phyloP scores from a whole-genome alignment of 805 yeast species.

The Ogataea methanolica region DNA sequence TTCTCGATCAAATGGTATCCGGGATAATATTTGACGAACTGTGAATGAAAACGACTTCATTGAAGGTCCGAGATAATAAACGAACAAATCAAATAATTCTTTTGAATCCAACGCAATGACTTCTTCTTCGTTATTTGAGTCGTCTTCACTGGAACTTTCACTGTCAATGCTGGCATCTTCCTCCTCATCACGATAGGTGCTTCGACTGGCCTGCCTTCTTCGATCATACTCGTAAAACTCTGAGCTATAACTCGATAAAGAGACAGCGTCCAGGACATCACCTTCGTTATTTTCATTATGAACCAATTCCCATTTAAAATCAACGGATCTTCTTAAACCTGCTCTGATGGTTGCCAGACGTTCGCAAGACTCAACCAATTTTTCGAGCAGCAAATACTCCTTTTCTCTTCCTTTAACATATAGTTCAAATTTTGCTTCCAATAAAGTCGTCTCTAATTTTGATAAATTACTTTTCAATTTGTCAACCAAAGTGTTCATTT shows the following conservation, averaged over 20 bases:
- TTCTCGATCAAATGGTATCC: slow-evolving; percentile 48
- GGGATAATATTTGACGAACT: slow-evolving; percentile 53
- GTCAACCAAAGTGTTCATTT: slow-evolving; percentile 31
- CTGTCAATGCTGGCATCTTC: slow-evolving; percentile 30
- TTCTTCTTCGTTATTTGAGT: slow-evolving; percentile 27
- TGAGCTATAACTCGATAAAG: slow-evolving; percentile 10
- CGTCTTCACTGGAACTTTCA: slow-evolving; percentile 17
- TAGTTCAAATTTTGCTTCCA: slow-evolving; percentile 63
- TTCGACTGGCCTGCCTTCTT: not conserved
- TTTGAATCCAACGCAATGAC: slow-evolving; percentile 25
- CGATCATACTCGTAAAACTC: not conserved
- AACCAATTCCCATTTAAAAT: slow-evolving; percentile 57
- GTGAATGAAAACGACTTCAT: slow-evolving; percentile 63
- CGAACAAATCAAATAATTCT: slow-evolving; percentile 62
- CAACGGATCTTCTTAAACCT: slow-evolving; percentile 64
- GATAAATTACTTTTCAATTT: slow-evolving; percentile 37
- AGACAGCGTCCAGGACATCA: slow-evolving; percentile 1
- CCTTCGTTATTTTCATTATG: slow-evolving; percentile 21
- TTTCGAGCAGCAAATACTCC: slow-evolving; percentile 42
- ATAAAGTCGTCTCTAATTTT: slow-evolving; percentile 37
- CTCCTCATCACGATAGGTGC: not conserved
- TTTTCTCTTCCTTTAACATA: slow-evolving; percentile 47
- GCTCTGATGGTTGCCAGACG: slow-evolving; percentile 54
- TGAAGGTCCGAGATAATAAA: slow-evolving; percentile 67
- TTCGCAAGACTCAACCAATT: slow-evolving; percentile 48